Conservation (phyloP, 75 land plant species). For the Sequoiadendron giganteum region DNA sequence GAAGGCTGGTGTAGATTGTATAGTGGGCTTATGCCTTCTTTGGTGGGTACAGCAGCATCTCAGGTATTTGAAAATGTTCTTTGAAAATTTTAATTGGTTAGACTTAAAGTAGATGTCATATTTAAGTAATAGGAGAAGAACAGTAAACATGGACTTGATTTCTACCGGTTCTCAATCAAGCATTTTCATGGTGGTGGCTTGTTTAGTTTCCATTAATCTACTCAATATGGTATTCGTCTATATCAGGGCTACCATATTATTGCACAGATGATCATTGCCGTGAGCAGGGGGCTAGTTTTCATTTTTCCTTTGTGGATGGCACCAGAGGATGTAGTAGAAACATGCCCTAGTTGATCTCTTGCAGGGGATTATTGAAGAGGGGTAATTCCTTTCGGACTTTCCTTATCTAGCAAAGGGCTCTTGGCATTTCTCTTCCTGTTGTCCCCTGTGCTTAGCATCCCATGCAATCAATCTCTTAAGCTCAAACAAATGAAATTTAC, state of each 20-base stretch:
- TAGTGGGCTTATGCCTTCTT: constrained; percentile 83
- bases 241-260: background rate
- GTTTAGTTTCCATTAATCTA: constrained; percentile 5
- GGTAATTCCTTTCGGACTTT: background rate
- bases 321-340: background rate
- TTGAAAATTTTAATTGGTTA: constrained; percentile 4
- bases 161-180: background rate
- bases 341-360: background rate
- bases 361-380: background rate
- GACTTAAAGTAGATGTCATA: background rate
- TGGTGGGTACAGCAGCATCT: constrained; percentile 88
- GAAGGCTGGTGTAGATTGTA: constrained; percentile 95
- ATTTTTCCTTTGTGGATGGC: background rate
- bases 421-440: background rate
- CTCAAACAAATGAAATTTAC: background rate
- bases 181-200: background rate
- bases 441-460: background rate
- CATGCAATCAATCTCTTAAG: background rate
- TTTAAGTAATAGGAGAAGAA: background rate
- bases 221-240: background rate
- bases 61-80: constrained; percentile 51
- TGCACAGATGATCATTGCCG: background rate
- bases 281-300: background rate
- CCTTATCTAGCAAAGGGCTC: background rate
- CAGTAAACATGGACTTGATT: background rate